Conservation (phyloP, 2,329 filamentous ascomycete species). For the Tolypocladium cylindrosporum region DNA sequence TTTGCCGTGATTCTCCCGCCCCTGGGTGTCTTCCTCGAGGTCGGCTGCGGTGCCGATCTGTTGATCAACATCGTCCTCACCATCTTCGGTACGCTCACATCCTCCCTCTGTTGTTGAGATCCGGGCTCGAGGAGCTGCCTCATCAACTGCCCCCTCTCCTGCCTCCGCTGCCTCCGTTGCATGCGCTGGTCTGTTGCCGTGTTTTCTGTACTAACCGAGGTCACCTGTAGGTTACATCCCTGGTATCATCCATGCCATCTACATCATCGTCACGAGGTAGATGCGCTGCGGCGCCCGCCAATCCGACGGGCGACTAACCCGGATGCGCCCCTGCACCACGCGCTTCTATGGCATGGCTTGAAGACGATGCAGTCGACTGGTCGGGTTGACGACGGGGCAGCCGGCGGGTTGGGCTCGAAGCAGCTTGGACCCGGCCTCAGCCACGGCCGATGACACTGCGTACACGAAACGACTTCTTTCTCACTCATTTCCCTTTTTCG, state of each 20-base stretch:
- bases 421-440: neutral
- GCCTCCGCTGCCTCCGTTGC: neutral
- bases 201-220: slow-evolving; percentile 6
- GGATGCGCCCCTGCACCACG: neutral
- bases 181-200: neutral
- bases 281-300: neutral
- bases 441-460: neutral
- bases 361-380: neutral
- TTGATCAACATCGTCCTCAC: slow-evolving; percentile 90
- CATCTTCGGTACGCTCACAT: slow-evolving; percentile 44
- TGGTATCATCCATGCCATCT: slow-evolving; percentile 87
- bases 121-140: neutral
- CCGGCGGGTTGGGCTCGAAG: neutral
- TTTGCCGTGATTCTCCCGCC: slow-evolving; percentile 85
- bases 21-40: slow-evolving; percentile 89
- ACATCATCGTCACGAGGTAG: slow-evolving; percentile 52
- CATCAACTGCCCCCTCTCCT: neutral
- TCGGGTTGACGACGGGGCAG: neutral
- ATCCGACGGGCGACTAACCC: neutral
- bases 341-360: neutral
- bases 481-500: neutral
- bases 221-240: slow-evolving; percentile 47
- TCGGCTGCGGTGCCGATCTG: slow-evolving; percentile 76
- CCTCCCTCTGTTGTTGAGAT: neutral
- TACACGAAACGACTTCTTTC: neutral